Conservation (phyloP, 2,329 filamentous ascomycete species). For the Colletotrichum higginsianum region DNA sequence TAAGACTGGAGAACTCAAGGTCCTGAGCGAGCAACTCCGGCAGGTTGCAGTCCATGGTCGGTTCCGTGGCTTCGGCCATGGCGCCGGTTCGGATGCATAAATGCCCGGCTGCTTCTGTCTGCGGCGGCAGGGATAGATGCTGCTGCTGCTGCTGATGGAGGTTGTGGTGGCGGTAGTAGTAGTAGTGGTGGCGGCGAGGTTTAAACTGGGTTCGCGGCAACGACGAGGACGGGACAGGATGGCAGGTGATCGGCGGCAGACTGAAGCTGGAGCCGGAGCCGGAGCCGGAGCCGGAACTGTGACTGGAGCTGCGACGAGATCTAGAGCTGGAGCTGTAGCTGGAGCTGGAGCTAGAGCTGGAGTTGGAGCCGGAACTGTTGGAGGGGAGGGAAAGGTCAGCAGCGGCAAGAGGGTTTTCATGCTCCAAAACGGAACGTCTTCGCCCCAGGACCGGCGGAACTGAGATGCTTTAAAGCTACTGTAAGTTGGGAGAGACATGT, state of each 20-base stretch:
- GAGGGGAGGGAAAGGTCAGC: slow-evolving; percentile 54
- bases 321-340: slow-evolving; percentile 38
- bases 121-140: background rate
- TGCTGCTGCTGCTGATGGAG: background rate
- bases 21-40: slow-evolving; percentile 71
- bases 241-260: slow-evolving; percentile 34
- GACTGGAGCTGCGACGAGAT: slow-evolving; percentile 40
- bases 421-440: slow-evolving; percentile 54
- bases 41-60: slow-evolving; percentile 61
- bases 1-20: slow-evolving; percentile 62
- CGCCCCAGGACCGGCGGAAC: slow-evolving; percentile 44
- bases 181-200: slow-evolving; percentile 9
- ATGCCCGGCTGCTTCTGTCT: slow-evolving; percentile 2
- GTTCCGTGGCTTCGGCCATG: slow-evolving; percentile 44
- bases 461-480: slow-evolving; percentile 38
- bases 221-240: slow-evolving; percentile 10
- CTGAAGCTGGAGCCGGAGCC: slow-evolving; percentile 34
- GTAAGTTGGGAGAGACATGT: slow-evolving; percentile 37
- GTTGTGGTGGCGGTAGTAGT: background rate
- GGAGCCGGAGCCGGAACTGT: slow-evolving; percentile 44
- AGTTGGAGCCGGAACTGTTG: slow-evolving; percentile 38
- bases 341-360: slow-evolving; percentile 44
- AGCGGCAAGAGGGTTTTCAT: slow-evolving; percentile 58
- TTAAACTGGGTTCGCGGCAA: slow-evolving; percentile 17
- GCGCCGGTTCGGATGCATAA: slow-evolving; percentile 38